Evolutionary conservation across 169 alveolate species (phyloP), one percentile per base, ranked within the genome.

Genomic region (Cryptosporidium canis): DNA sequence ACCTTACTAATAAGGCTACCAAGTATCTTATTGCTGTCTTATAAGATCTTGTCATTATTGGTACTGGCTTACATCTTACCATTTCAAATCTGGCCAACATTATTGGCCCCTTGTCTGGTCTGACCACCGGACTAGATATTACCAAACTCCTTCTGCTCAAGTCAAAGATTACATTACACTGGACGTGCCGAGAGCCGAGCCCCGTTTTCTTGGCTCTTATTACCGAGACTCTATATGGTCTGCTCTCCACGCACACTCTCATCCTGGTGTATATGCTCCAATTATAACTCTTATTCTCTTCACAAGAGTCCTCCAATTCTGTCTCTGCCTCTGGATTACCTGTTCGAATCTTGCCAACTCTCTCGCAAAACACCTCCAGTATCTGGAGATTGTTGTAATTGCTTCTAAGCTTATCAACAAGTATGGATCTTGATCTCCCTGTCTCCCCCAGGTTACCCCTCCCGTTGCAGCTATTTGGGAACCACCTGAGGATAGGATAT

Each of bases 401-500:
- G 12, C 63, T 77, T 43, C 87, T 55, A 16, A 77, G 58, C 8
- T 39, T 55, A 18, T 77, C 87, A n/a, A 77, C 61, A 27, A 39
- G 58, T 21, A 77, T 61, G 12, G 87, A 77, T 27, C 51, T 70
- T 14, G 35, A 16, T 7, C 21, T 18, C 24, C 1, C 6, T 51
- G 63, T 7, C 9, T 16, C 27, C 11, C 9, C 37, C n/a, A 51
- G 35, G 24, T 51, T 21, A 51, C 63, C n/a, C n/a, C n/a, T n/a
- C 33, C 16, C 41, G 6, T 21, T 12, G 21, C 48, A 48, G 5
- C 47, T 70, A 51, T 70, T 70, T 37, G 87, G 87, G 16, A 58
- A 77, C 87, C 87, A 77, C 44, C 87, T 77, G 11, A 77, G 44
- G 11, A 77, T 43, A 9, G 87, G 87, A 77, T 77, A 77, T 7